Percentiles rank a stretch among this genome's conserved stretches.
phyloP scores from a whole-genome alignment of 495 filamentous ascomycete species.

The Penicillium salamii region DNA sequence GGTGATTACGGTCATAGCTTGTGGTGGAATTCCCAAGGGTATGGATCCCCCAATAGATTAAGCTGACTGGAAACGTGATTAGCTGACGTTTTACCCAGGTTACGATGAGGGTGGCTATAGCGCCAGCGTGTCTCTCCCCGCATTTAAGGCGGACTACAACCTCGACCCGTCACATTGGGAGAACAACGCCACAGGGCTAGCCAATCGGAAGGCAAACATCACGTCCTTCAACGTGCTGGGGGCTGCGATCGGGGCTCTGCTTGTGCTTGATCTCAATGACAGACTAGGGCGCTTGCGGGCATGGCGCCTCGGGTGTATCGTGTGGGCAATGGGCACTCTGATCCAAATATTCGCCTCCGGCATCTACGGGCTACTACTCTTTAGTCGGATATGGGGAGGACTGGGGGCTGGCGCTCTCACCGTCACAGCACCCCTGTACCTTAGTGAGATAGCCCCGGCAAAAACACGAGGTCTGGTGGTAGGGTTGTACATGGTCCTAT shows the following conservation, averaged over 20 bases:
- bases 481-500: constrained; percentile 49
- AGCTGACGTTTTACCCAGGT: constrained; percentile 23
- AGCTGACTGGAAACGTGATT: neutral
- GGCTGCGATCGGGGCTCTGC: constrained; percentile 40
- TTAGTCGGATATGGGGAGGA: constrained; percentile 43
- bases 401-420: constrained; percentile 50
- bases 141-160: constrained; percentile 42
- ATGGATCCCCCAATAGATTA: neutral
- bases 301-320: constrained; percentile 39
- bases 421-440: constrained; percentile 47
- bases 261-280: constrained; percentile 41
- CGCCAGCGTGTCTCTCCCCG: constrained; percentile 37
- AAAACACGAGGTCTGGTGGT: constrained; percentile 49
- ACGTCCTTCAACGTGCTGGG: constrained; percentile 46
- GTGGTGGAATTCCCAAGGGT: constrained; percentile 47
- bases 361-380: constrained; percentile 43
- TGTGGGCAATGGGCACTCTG: constrained; percentile 41
- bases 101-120: constrained; percentile 51
- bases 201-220: constrained; percentile 44
- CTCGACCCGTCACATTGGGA: constrained; percentile 35
- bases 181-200: constrained; percentile 32
- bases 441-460: constrained; percentile 51
- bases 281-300: constrained; percentile 36
- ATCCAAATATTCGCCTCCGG: constrained; percentile 45
- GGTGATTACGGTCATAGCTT: constrained; percentile 39